A percentile compares a stretch with the other conserved stretches of the same genome.
Evolutionary conservation across 2,329 filamentous ascomycete species (phyloP).

Genomic region (Teratosphaeria gauchensis): DNA sequence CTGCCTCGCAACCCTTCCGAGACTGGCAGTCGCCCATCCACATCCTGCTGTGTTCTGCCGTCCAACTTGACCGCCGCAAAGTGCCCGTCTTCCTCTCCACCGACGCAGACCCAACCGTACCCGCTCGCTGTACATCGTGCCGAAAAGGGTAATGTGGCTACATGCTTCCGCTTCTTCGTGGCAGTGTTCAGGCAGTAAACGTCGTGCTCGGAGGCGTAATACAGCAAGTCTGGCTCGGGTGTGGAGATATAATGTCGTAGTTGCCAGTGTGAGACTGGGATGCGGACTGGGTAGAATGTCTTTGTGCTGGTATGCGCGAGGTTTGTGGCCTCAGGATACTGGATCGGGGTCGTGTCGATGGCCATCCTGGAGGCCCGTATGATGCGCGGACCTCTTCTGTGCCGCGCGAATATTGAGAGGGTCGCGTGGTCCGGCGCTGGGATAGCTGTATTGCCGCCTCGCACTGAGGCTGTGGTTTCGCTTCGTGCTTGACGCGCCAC

Average conservation of each 20-base stretch:
- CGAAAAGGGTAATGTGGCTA: slow-evolving; percentile 57
- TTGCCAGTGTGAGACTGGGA: slow-evolving; percentile 61
- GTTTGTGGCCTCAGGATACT: slow-evolving; percentile 35
- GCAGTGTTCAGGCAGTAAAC: slow-evolving; percentile 50
- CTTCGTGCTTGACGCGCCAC: not conserved
- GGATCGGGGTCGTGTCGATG: not conserved
- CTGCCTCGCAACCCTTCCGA: slow-evolving; percentile 21
- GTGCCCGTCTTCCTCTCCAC: slow-evolving; percentile 72
- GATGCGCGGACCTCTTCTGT: not conserved
- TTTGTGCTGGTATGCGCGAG: slow-evolving; percentile 33
- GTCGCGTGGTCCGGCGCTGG: not conserved
- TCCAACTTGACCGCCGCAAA: slow-evolving; percentile 67
- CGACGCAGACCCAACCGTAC: slow-evolving; percentile 82
- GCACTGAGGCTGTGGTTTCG: not conserved
- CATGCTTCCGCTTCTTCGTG: slow-evolving; percentile 62
- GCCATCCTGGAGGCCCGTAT: not conserved
- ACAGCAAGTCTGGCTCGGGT: slow-evolving; percentile 65
- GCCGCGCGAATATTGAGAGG: not conserved
- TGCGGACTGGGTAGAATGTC: slow-evolving; percentile 39
- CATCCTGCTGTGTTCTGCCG: slow-evolving; percentile 34
- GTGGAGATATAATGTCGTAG: slow-evolving; percentile 83
- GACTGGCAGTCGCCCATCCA: slow-evolving; percentile 49
- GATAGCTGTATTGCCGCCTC: not conserved
- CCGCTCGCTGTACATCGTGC: slow-evolving; percentile 81
- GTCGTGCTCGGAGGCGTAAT: slow-evolving; percentile 70